phyloP scores from a whole-genome alignment of 129 eudicot species.

The sunflower (Helianthus annuus) region HanXRQr2.0-SUNRISE NC_035446.2:156957935-156958434 shows the following conservation, averaged over 20 bases:
- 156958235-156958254: conserved; percentile 71
- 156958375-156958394: conserved; percentile 70
- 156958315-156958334: background rate
- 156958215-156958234: conserved; percentile 76
- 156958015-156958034: no score
- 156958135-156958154: conserved; percentile 87
- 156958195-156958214: conserved; percentile 86
- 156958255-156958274: conserved; percentile 69
- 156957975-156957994: conserved; percentile 7
- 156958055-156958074: conserved; percentile 58
- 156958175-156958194: conserved; percentile 75
- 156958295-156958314: background rate
- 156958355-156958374: conserved; percentile 86
- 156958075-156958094: conserved; percentile 77
- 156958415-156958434: conserved; percentile 62
- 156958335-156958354: conserved; percentile 1
- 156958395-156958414: conserved; percentile 84
- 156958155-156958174: conserved; percentile 65
- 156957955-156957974: conserved; percentile 73
- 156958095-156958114: conserved; percentile 66
- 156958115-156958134: conserved; percentile 63
- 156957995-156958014: background rate
- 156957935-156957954: conserved; percentile 88
- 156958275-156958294: conserved; percentile 2
- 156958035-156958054: background rate